Percentiles rank a stretch among this genome's conserved stretches.
Evolutionary conservation across 2,329 filamentous ascomycete genomes (phyloP).

Genomic region (Phoma herbarum): DNA sequence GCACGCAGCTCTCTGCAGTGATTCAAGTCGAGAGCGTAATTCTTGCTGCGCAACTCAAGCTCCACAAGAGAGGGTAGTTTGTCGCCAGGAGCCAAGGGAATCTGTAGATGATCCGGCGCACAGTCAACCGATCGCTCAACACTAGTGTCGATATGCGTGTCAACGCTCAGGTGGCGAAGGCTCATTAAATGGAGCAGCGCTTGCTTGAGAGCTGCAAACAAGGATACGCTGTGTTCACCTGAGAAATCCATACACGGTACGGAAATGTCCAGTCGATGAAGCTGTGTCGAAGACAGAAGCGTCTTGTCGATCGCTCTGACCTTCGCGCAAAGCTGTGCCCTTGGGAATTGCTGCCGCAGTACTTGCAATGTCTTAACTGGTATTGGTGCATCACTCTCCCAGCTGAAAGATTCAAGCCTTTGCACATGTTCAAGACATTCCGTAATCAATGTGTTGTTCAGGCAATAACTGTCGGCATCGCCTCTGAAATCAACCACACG

Average conservation of each 20-base stretch:
- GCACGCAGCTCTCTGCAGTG: slow-evolving; percentile 21
- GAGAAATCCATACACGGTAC: slow-evolving; percentile 13
- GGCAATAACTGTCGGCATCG: slow-evolving; percentile 27
- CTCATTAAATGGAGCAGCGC: slow-evolving; percentile 16
- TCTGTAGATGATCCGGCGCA: slow-evolving; percentile 10
- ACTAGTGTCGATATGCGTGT: slow-evolving; percentile 18
- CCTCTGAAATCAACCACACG: slow-evolving; percentile 26
- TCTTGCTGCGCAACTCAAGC: slow-evolving; percentile 18
- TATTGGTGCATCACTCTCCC: slow-evolving; percentile 23
- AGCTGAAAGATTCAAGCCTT: slow-evolving; percentile 23
- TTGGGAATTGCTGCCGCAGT: slow-evolving; percentile 17
- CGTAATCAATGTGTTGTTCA: slow-evolving; percentile 23
- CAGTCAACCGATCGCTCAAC: neutral
- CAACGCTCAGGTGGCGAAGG: slow-evolving; percentile 20
- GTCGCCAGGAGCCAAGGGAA: slow-evolving; percentile 23
- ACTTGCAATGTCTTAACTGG: slow-evolving; percentile 3
- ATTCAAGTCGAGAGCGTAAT: slow-evolving; percentile 19
- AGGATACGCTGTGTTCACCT: neutral
- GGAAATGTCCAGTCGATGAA: slow-evolving; percentile 21
- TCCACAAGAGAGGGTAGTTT: slow-evolving; percentile 21
- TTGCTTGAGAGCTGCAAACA: slow-evolving; percentile 21
- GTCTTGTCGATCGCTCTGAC: slow-evolving; percentile 12
- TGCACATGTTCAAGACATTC: slow-evolving; percentile 18
- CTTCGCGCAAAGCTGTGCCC: slow-evolving; percentile 15
- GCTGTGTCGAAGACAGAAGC: slow-evolving; percentile 17